phyloP scores from a whole-genome alignment of 169 alveolate species.

The Toxoplasma gondii region DNA sequence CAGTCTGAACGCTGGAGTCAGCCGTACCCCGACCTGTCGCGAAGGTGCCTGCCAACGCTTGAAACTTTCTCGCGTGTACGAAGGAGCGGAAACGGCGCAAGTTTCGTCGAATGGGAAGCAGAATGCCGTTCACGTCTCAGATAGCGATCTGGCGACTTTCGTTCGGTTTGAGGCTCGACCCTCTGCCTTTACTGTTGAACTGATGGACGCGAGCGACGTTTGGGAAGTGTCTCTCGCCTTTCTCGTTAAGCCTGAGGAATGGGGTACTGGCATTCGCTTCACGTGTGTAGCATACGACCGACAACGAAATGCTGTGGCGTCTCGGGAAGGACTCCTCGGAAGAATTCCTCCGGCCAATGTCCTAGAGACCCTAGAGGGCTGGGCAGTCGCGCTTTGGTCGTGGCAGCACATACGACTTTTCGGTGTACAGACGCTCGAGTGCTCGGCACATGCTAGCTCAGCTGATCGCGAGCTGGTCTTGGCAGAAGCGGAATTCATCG shows the following conservation, averaged over 20 bases:
- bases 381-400: background rate
- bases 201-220: constrained; percentile 13
- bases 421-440: constrained; percentile 24
- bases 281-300: constrained; percentile 7
- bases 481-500: background rate
- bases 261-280: background rate
- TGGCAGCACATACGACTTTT: background rate
- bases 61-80: background rate
- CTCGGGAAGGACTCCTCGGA: constrained; percentile 12
- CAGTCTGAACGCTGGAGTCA: background rate
- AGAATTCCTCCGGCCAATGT: background rate
- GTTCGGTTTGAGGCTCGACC: background rate
- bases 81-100: background rate
- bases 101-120: background rate
- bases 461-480: background rate
- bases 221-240: background rate
- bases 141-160: background rate
- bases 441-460: background rate
- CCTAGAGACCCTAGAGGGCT: background rate
- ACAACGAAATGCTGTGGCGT: background rate
- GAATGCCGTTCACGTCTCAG: background rate
- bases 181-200: background rate
- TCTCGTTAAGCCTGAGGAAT: background rate
- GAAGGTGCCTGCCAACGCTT: background rate
- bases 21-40: background rate